Conservation (phyloP, 2,329 filamentous ascomycete species). For the Graphilbum sp. region DNA sequence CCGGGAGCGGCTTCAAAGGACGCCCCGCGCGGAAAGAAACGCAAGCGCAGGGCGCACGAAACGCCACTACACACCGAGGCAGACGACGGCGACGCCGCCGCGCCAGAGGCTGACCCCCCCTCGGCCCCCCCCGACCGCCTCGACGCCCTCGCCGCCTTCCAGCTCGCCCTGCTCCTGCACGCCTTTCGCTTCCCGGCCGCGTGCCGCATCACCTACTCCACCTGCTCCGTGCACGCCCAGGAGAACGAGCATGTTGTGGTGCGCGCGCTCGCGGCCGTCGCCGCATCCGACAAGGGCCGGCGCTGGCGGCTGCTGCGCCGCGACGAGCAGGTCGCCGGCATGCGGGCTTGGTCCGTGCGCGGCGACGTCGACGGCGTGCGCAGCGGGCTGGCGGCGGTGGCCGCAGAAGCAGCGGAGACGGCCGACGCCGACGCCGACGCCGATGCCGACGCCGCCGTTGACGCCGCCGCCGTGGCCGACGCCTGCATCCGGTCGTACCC, state of each 20-base stretch:
- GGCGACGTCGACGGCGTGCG: constrained; percentile 27
- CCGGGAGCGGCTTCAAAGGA: constrained; percentile 1
- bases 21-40: constrained; percentile 22
- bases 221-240: constrained; percentile 71
- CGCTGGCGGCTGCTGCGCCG: constrained; percentile 64
- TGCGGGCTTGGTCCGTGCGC: constrained; percentile 59
- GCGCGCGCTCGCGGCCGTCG: constrained; percentile 48
- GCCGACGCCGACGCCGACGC: no score
- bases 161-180: constrained; percentile 66
- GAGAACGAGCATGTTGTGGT: constrained; percentile 84
- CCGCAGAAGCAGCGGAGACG: neutral
- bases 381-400: neutral
- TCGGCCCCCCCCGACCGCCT: constrained; percentile 46
- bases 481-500: constrained; percentile 72
- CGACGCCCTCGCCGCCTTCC: constrained; percentile 60
- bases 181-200: constrained; percentile 69
- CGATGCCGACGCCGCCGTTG: constrained; percentile 12
- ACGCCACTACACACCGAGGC: no score
- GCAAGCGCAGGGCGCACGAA: constrained; percentile 25
- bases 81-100: constrained; percentile 29
- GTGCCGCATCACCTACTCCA: constrained; percentile 72
- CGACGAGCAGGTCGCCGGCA: constrained; percentile 56
- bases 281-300: constrained; percentile 39
- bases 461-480: constrained; percentile 34
- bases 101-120: no score